Conservation (phyloP, 371 early-diverging fungal genomes). For the Mortierella sp. region DNA sequence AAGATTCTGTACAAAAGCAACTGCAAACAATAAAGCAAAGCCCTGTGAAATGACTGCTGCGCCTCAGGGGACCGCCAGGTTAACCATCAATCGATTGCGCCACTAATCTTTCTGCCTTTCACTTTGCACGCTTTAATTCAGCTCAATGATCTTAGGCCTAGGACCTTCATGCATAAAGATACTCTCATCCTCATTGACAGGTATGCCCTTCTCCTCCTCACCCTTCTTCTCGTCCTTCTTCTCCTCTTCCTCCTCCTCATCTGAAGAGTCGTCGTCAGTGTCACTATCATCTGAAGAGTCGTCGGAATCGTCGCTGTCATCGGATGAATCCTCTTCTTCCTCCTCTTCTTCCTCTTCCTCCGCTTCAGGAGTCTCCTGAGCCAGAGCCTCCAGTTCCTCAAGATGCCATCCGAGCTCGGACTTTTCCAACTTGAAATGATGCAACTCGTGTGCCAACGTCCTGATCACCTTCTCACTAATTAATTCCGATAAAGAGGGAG, state of each 20-base stretch:
- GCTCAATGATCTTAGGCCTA: conserved; percentile 47
- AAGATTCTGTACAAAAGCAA: conserved; percentile 1
- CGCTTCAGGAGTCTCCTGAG: conserved; percentile 59
- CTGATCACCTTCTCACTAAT: conserved; percentile 76
- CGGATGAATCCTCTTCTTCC: conserved; percentile 19
- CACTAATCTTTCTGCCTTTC: not conserved
- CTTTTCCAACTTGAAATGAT: conserved; percentile 77
- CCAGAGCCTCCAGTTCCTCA: conserved; percentile 78
- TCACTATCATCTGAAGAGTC: conserved; percentile 24
- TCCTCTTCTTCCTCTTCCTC: conserved; percentile 48
- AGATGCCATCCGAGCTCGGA: conserved; percentile 81
- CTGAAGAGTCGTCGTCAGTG: conserved; percentile 36
- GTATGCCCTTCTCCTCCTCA: not conserved
- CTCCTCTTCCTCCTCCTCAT: conserved; percentile 19
- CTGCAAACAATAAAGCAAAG: not conserved
- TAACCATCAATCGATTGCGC: not conserved
- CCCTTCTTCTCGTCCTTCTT: conserved; percentile 16
- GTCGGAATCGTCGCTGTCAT: conserved; percentile 19
- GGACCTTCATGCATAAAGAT: conserved; percentile 54
- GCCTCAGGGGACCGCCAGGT: not conserved
- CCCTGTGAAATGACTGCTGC: not conserved
- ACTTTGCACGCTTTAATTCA: conserved; percentile 13
- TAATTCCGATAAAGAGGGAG: not conserved
- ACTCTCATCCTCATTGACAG: conserved; percentile 28
- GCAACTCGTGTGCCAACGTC: conserved; percentile 84